Base-by-base conservation (phyloP, 2,329 filamentous ascomycete genomes). In the Ceratocystiopsis minuta region DNA sequence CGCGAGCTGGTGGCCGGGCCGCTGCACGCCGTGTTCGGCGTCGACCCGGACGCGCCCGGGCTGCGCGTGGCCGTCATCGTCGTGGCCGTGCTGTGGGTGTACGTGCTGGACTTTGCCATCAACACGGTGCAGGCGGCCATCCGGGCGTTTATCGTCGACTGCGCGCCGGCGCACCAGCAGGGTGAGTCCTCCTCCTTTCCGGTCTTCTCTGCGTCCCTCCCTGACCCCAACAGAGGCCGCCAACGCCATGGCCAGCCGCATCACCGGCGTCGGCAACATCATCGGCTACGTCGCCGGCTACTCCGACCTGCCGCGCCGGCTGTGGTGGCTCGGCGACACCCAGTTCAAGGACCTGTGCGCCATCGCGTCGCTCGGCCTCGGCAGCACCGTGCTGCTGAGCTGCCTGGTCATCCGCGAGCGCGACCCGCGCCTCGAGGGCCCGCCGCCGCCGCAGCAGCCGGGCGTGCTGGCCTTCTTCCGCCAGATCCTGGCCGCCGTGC, bases 81-180 rank as follows among this genome's bases (percentile, higher is more conserved):
- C 31, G 69, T 84, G 44, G 88, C 88, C 9, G 85, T 94, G 6
- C 55, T 86, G 28, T 80, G 86, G 62, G 81, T 96, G 52, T 96
- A 93, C 59, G 67, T 90, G 39, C 70, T 96, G 40, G 88, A 96
- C 57, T 90, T 96, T 58, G 77, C 87, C 52, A 90, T 96, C 63
- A 96, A 96, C 60, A 90, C 87, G 43, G 84, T 96, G 32, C 88
- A 96, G 70, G 88, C 90, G 39, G 82, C 78, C 5, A 82, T 95
- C 53, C 74, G 87, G 49, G 85, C 87, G 18, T 93, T 92, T 56
- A 93, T 96, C 42, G 82, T 95, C 18, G 88, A 96, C 55, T 88
- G 86, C 53, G 82, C 84, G 0, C 90, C 90, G 0, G 75, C 83
- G 1, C 87, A 95, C 54, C 88, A 96, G 57, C 88, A 96, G 62